Evolutionary conservation across 179 eudicot genomes (phyloP), one percentile per base, ranked within the genome.

Genomic region (Silene coronaria): DNA sequence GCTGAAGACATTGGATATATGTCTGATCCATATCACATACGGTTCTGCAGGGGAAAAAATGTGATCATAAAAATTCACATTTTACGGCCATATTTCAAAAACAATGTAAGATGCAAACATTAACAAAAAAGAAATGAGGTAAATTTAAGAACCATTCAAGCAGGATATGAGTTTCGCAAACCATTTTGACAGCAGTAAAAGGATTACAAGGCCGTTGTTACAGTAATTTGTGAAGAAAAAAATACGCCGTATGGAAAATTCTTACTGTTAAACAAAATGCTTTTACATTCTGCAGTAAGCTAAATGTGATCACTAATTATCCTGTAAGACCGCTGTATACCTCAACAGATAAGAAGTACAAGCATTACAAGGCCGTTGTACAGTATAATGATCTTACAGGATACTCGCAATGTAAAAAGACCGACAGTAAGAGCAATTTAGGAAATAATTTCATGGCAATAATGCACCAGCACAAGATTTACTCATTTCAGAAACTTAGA

Each of bases 1-100:
- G 70, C 17, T 55, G 36, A 51, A 67, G 66, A 77, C 66, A 59
- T 67, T 13, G 59, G 74, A 60, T 10, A 32, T 60, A 73, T 60
- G 78, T 63, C 72, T 17, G 70, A 12, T 48, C 66, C 80, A 81
- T 67, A 53, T 76, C 67, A 51, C 67, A 13, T 61, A 60, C 4
- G 19, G 28, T 42, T 53, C 70, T 69, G 67, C 66, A 74, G 58
- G 74, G 26, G 17, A 66, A 48, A 34, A 36, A 24, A 24, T 8
- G 72, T 11, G 5, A 65, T 3, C 1, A 19, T 65, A 17, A 32
- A 2, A 66, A 66, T 66, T 17, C 9, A 16, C 26, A 66, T 17
- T 66, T n/a, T 32, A 66, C 13, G 6, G 45, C 12, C 22, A 17
- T 16, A 23, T 66, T 7, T n/a, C 6, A 14, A 16, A 65, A 38